Percentiles rank a stretch among this genome's conserved stretches.
Conservation (phyloP, 371 early-diverging fungal species). For the Chytridium lagenaria region DNA sequence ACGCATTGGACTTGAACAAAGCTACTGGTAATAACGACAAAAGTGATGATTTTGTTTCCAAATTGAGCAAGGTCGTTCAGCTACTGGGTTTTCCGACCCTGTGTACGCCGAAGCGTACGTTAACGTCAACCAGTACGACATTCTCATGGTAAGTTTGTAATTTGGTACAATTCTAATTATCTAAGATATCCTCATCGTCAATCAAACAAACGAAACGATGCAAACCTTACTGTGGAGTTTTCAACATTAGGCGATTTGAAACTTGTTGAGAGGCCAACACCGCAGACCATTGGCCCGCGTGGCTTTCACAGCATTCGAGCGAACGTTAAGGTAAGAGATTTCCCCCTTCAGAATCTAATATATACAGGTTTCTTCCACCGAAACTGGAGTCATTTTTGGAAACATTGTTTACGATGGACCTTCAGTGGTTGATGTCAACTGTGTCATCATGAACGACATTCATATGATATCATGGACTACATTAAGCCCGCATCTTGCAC, state of each 20-base stretch:
- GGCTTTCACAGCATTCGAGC: conserved; percentile 94
- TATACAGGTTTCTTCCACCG: conserved; percentile 86
- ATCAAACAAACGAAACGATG: conserved; percentile 95
- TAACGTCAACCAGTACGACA: conserved; percentile 95
- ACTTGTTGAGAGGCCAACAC: conserved; percentile 92
- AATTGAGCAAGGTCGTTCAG: conserved; percentile 91
- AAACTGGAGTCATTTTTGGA: conserved; percentile 97
- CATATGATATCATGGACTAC: conserved; percentile 99
- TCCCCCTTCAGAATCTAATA: conserved; percentile 1
- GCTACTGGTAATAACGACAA: conserved; percentile 77
- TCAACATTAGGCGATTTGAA: conserved; percentile 96
- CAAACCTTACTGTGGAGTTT: conserved; percentile 97
- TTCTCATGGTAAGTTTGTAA: conserved; percentile 73
- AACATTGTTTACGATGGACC: conserved; percentile 96
- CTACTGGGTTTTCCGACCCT: conserved; percentile 98
- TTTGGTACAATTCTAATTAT: background rate
- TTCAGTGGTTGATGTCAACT: conserved; percentile 78
- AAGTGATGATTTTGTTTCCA: conserved; percentile 78
- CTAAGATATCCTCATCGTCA: conserved; percentile 95
- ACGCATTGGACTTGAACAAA: conserved; percentile 84
- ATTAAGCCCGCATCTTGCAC: conserved; percentile 92
- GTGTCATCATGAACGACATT: conserved; percentile 93
- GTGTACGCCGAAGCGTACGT: conserved; percentile 99
- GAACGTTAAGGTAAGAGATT: conserved; percentile 80
- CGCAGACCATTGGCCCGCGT: conserved; percentile 89